These are phyloP conservation scores for Platanthera zijinensis DNA, from an alignment of 106 monocot genomes.

Conservation along the genomic window DNA sequence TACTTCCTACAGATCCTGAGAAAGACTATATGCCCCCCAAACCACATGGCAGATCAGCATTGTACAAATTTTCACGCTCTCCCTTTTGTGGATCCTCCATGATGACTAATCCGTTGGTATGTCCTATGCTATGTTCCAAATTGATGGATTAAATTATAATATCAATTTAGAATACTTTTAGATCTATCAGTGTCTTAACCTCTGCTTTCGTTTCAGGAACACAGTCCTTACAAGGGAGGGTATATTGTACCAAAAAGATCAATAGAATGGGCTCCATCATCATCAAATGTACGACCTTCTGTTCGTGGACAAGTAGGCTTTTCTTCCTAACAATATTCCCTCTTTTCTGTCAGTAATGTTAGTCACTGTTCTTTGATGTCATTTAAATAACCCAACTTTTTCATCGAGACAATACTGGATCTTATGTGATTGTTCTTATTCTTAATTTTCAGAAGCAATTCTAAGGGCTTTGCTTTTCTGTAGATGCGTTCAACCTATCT, in stretches of 20 bases:
- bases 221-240: not conserved
- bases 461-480: not conserved
- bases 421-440: not conserved
- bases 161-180: not conserved
- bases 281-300: not conserved
- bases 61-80: conserved; percentile 57
- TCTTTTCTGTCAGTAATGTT: not conserved
- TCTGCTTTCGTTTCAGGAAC: conserved; percentile 6
- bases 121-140: not conserved
- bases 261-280: not conserved
- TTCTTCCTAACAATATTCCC: not conserved
- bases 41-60: conserved; percentile 47
- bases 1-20: conserved; percentile 13
- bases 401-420: not conserved
- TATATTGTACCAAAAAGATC: not conserved
- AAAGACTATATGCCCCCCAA: conserved; percentile 46
- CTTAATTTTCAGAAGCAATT: not conserved
- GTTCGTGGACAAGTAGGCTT: conserved; percentile 3
- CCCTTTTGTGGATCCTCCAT: conserved; percentile 36
- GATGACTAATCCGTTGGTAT: conserved; percentile 1
- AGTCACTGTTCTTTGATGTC: not conserved
- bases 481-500: not conserved
- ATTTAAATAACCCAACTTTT: not conserved
- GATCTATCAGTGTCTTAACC: not conserved
- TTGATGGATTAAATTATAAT: conserved; percentile 5